Percentiles rank a stretch among this genome's conserved stretches.
Evolutionary conservation across 2,329 filamentous ascomycete genomes (phyloP).

Genomic region (Ophiostoma pallidulum): DNA sequence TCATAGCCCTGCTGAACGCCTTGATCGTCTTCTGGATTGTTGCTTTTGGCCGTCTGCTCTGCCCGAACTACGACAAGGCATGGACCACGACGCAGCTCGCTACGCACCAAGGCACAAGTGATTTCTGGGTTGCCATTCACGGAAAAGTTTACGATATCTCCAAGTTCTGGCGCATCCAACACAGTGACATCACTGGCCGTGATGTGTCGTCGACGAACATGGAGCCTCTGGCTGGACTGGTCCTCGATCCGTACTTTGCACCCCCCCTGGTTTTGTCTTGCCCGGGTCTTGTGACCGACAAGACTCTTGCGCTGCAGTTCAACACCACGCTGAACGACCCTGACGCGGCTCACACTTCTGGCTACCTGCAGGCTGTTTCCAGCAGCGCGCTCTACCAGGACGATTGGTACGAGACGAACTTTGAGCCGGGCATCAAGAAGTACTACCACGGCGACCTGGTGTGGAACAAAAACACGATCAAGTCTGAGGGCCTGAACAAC

Average conservation of each 20-base stretch:
- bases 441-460: conserved; percentile 86
- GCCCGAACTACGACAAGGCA: conserved; percentile 84
- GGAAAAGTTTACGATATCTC: conserved; percentile 88
- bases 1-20: conserved; percentile 76
- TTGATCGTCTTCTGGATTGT: conserved; percentile 88
- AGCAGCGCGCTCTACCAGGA: conserved; percentile 49
- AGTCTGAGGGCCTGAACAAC: conserved; percentile 54
- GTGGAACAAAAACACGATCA: conserved; percentile 50
- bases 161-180: conserved; percentile 76
- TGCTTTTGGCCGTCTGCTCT: conserved; percentile 72
- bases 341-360: conserved; percentile 60
- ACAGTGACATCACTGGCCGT: conserved; percentile 62
- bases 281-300: conserved; percentile 55
- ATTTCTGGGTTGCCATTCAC: conserved; percentile 81
- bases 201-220: conserved; percentile 53
- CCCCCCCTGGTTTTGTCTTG: conserved; percentile 70
- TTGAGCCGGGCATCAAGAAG: conserved; percentile 70
- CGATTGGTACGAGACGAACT: conserved; percentile 68
- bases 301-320: conserved; percentile 45
- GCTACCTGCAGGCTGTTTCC: conserved; percentile 45
- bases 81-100: conserved; percentile 66
- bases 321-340: conserved; percentile 54
- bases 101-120: conserved; percentile 59
- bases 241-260: conserved; percentile 78
- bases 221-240: conserved; percentile 65